Percentiles rank a stretch among this genome's conserved stretches.
These are phyloP conservation scores for Puccinia coronata DNA, from an alignment of 1,284 basidiomycete species.

Conservation along the genomic window DNA sequence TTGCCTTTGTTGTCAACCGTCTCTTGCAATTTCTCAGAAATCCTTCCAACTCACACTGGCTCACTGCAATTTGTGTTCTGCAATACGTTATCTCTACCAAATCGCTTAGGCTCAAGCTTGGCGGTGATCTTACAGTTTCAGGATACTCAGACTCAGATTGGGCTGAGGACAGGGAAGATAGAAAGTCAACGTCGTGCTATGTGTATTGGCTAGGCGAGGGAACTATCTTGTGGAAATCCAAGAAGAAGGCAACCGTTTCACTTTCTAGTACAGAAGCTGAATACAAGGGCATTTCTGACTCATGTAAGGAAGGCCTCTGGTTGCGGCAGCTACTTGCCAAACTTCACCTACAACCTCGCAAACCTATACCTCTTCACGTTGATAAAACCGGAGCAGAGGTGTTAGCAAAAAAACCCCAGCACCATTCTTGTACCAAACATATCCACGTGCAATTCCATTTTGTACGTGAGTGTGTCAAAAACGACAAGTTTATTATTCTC, in stretches of 20 bases:
- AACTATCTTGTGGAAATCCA: constrained; percentile 1
- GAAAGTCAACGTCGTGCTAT: not conserved
- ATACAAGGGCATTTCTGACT: too few species aligned
- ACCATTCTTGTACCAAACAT: too few species aligned
- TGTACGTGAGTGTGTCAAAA: too few species aligned
- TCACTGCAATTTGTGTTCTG: not conserved
- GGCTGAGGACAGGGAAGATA: not conserved
- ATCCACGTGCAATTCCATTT: too few species aligned
- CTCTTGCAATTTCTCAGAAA: not conserved
- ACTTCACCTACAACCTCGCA: too few species aligned
- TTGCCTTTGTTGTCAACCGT: not conserved
- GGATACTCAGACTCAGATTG: constrained; percentile 16
- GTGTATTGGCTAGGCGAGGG: not conserved
- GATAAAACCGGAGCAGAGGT: too few species aligned
- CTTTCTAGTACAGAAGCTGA: not conserved
- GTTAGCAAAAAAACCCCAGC: too few species aligned
- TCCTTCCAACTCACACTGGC: not conserved
- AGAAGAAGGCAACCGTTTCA: not conserved
- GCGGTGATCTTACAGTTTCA: not conserved
- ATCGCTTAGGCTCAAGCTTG: not conserved
- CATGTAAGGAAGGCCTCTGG: too few species aligned
- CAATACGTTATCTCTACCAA: not conserved
- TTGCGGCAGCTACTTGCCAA: too few species aligned
- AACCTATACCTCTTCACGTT: too few species aligned
- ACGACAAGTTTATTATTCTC: too few species aligned